Percentiles rank a stretch among this genome's conserved stretches.
Evolutionary conservation across 192 early-diverging fungal species (phyloP).

Genomic region (Podila clonocystis): DNA sequence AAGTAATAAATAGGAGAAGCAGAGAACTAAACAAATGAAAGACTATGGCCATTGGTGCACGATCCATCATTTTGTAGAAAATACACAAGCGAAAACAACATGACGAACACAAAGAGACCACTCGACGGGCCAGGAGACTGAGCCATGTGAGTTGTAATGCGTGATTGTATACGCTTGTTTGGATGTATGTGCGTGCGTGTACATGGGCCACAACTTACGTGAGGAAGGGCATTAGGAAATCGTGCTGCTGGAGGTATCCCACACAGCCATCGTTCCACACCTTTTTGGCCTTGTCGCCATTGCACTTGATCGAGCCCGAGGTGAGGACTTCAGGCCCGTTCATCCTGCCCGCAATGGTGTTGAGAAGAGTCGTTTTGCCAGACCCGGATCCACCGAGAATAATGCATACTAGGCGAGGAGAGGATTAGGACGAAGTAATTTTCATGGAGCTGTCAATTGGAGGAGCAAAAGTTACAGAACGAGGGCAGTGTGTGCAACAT

Average conservation of each 20-base stretch:
- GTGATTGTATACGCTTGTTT: neutral
- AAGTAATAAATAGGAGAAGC: too few relatives aligned
- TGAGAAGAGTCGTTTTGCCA: slow-evolving; percentile 84
- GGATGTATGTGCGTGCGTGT: neutral
- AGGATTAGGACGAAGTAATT: too few relatives aligned
- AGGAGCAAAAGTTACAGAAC: too few relatives aligned
- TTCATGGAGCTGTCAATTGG: too few relatives aligned
- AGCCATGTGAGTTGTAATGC: too few relatives aligned
- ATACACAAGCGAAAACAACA: too few relatives aligned
- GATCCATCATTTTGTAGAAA: neutral
- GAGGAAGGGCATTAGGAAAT: slow-evolving; percentile 49
- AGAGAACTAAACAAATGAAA: too few relatives aligned
- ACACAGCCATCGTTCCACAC: slow-evolving; percentile 49
- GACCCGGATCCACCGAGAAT: slow-evolving; percentile 88
- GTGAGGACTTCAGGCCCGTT: slow-evolving; percentile 54
- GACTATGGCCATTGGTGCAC: too few relatives aligned
- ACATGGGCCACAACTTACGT: slow-evolving; percentile 20
- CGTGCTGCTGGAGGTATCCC: slow-evolving; percentile 51
- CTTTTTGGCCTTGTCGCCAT: slow-evolving; percentile 52
- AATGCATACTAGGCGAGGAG: slow-evolving; percentile 63
- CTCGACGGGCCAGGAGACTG: too few relatives aligned
- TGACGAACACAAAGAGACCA: neutral
- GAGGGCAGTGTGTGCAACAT: too few relatives aligned
- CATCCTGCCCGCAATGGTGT: slow-evolving; percentile 75
- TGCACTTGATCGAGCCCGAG: slow-evolving; percentile 60